Evolutionary conservation across 2,329 filamentous ascomycete species (phyloP).

Genomic region (Cyphellophora attinorum): DNA sequence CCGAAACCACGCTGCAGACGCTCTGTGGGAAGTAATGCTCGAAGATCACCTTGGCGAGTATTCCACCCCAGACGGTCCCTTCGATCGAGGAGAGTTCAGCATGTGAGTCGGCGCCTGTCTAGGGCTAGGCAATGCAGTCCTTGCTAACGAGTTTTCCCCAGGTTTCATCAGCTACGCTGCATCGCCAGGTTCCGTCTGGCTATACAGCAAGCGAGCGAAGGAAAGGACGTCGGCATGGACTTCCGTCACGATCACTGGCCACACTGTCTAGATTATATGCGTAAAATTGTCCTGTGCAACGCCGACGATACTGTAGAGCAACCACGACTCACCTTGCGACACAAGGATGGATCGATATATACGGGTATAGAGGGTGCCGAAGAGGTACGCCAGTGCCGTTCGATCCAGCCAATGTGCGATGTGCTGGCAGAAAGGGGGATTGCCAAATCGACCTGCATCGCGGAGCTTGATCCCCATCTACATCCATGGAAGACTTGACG

Average conservation of each 20-base stretch:
- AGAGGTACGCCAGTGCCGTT: not conserved
- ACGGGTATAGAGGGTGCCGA: not conserved
- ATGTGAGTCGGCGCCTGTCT: too few species aligned
- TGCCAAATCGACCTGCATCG: not conserved
- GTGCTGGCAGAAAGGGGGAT: not conserved
- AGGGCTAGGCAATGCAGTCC: too few species aligned
- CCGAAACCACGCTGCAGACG: not conserved
- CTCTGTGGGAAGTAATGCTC: not conserved
- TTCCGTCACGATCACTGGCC: not conserved
- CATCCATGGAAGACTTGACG: too few species aligned
- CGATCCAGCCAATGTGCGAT: not conserved
- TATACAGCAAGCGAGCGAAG: not conserved
- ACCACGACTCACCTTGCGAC: not conserved
- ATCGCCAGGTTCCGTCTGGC: not conserved
- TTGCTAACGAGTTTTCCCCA: too few species aligned
- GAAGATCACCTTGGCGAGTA: not conserved
- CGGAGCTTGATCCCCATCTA: too few species aligned
- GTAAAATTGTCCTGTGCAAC: not conserved
- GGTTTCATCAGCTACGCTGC: not conserved
- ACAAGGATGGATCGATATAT: not conserved
- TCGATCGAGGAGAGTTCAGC: not conserved
- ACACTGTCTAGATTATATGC: not conserved
- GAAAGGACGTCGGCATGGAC: not conserved
- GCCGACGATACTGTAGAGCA: not conserved
- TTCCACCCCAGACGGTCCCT: not conserved